Base-by-base conservation (phyloP, 805 yeast species). In the Candida alai region DNA sequence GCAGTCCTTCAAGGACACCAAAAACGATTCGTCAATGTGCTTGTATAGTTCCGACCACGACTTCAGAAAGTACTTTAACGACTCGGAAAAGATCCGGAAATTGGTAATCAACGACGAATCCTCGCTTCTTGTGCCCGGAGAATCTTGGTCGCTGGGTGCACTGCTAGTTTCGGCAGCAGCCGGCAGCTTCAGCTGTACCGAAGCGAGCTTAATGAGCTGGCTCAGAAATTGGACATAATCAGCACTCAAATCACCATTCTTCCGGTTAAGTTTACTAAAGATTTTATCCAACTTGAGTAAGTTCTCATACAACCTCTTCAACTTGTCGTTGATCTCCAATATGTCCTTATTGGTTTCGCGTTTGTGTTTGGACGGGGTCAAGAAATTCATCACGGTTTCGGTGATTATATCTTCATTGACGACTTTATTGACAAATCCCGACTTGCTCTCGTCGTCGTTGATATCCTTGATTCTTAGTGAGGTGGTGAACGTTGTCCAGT, bases 381-480 rank as follows among this genome's bases (percentile, higher is more conserved):
- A 86, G n/a, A 95, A 95, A 52, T 90, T 90, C 82, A 90, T 84
- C 27, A 93, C 78, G 3, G 84, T 81, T 52, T 90, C 98, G 0
- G 95, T 80, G n/a, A 90, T 71, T 10, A 85, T 78, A 32, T 93
- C 98, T 41, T 76, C 74, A 27, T 75, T 73, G 18, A 73, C 75
- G 4, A 60, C 67, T 39, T 55, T 60, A 36, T 49, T 69, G 27
- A 58, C 72, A 37, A 50, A 42, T 39, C 52, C 52, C 30, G 43
- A 17, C 16, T 31, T 23, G 11, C 23, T 20, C 17, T 39, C 39
- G 3, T 52, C 48, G 4, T 41, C 47, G 17, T 34, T 46, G 11
- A 42, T 44, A 18, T 52, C 47, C 28, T 47, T 45, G 44, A 60
- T 41, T 48, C 74, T 77, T 30, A 78, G 52, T 43, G 77, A 75